Evolutionary conservation across 441 rosid species (phyloP).

Genomic region (Euphorbia schlechtendalii): DNA sequence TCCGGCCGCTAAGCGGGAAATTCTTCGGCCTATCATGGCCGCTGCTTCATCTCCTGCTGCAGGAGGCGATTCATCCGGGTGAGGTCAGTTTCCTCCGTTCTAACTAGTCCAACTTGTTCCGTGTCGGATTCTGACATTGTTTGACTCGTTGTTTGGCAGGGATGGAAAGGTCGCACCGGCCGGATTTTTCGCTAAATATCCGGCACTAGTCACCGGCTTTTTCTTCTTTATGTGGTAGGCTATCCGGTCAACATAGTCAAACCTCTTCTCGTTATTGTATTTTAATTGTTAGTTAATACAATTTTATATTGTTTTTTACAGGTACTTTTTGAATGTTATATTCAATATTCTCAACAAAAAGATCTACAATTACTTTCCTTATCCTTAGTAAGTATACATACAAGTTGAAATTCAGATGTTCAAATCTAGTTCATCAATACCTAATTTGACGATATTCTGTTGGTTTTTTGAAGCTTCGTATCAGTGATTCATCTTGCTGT

Average conservation of each 20-base stretch:
- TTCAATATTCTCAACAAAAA: constrained; percentile 96
- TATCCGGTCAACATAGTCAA: background rate
- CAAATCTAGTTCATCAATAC: background rate
- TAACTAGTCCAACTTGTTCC: constrained; percentile 20
- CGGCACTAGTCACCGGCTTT: constrained; percentile 74
- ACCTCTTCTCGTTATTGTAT: background rate
- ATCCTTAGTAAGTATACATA: constrained; percentile 65
- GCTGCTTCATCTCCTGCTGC: constrained; percentile 66
- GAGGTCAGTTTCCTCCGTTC: constrained; percentile 74
- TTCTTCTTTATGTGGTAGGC: constrained; percentile 97
- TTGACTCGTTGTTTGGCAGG: constrained; percentile 30
- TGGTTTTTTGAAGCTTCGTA: constrained; percentile 53
- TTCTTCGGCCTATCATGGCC: constrained; percentile 41
- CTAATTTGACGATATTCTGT: background rate
- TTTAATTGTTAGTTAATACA: background rate
- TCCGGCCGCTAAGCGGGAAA: constrained; percentile 25
- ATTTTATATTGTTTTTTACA: constrained; percentile 15
- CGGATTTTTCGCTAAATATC: constrained; percentile 64
- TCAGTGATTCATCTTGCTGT: constrained; percentile 89
- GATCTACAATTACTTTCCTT: constrained; percentile 94
- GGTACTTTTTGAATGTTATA: constrained; percentile 94
- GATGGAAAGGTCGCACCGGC: constrained; percentile 46
- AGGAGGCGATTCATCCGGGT: constrained; percentile 88
- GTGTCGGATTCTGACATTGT: constrained; percentile 18
- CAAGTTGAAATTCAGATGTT: background rate